phyloP scores from a whole-genome alignment of 2,329 filamentous ascomycete species.

The Neurospora sp. region DNA sequence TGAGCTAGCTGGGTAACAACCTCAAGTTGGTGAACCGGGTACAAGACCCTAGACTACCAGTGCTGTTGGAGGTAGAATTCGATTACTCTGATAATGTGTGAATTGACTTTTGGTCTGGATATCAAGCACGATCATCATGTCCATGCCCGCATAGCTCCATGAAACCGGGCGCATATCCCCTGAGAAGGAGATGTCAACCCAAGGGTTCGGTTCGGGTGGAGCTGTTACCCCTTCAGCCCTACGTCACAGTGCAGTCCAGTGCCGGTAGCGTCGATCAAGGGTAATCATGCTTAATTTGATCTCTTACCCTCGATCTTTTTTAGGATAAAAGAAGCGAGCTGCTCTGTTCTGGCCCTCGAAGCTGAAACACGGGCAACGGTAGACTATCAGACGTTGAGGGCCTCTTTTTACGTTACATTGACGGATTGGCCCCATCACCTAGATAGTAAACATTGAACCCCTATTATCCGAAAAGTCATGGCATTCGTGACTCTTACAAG shows the following conservation, averaged over 20 bases:
- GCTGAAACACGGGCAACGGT: background rate
- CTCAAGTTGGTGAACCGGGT: background rate
- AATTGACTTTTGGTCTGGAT: background rate
- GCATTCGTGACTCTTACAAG: background rate
- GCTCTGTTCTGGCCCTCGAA: background rate
- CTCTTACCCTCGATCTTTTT: background rate
- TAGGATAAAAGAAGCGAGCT: background rate
- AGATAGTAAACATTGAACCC: background rate
- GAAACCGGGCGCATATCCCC: background rate
- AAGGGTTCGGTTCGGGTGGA: background rate
- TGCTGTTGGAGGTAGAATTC: background rate
- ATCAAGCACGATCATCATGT: background rate
- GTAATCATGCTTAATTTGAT: background rate
- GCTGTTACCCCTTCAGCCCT: background rate
- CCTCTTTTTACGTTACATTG: background rate
- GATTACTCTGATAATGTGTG: background rate
- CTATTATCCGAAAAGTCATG: background rate
- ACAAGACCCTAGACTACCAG: background rate
- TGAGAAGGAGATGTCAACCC: background rate
- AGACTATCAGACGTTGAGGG: background rate
- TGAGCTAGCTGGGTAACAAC: background rate
- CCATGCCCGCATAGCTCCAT: background rate
- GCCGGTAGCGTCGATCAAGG: background rate
- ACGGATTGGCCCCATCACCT: background rate
- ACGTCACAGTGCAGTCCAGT: background rate